Evolutionary conservation across 2,329 filamentous ascomycete genomes (phyloP), one percentile per base, ranked within the genome.

Genomic region (Fusarium staphyleae): DNA sequence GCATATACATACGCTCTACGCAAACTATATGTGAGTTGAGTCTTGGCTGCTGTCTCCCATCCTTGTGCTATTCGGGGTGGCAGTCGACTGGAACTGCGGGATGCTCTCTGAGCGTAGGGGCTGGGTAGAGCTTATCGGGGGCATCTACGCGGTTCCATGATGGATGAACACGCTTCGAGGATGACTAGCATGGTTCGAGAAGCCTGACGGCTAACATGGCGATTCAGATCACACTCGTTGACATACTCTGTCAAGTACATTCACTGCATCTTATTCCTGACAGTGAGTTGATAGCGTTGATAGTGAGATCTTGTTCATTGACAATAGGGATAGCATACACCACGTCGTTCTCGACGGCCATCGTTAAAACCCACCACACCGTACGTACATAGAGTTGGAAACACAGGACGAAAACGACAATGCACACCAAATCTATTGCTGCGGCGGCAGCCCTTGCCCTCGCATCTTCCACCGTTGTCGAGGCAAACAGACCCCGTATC

Each of bases 181-280:
- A 22, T 33, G 29, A 6, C 18, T 9, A n/a, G 14, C 15, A 40
- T 16, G 16, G 18, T 10, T 7, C 3, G 30, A 5, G 14, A 15
- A 46, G 12, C 8, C 5, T 18, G 8, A 7, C 13, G 4, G 44
- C 65, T 66, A 42, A 67, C 55, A 18, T 18, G 5, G 6, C 10
- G 11, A 14, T 11, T 2, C 26, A 71, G 68, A 70, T 54, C 65
- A 79, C 80, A 70, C 74, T 83, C 78, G 68, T 83, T 82, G 77
- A 79, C 75, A 75, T 58, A 63, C 70, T 66, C 70, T 76, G 80
- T 84, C 82, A 83, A 81, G 77, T 83, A 82, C 82, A 82, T 75
- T 85, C 82, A 76, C 81, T 84, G 65, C 65, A 73, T 70, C 67
- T 52, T 67, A 63, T 66, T 70, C 74, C 78, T 82, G 79, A 81